Evolutionary conservation across 805 yeast species (phyloP), one percentile per base, ranked within the genome.

Genomic region (Zygosaccharomyces lentus): DNA sequence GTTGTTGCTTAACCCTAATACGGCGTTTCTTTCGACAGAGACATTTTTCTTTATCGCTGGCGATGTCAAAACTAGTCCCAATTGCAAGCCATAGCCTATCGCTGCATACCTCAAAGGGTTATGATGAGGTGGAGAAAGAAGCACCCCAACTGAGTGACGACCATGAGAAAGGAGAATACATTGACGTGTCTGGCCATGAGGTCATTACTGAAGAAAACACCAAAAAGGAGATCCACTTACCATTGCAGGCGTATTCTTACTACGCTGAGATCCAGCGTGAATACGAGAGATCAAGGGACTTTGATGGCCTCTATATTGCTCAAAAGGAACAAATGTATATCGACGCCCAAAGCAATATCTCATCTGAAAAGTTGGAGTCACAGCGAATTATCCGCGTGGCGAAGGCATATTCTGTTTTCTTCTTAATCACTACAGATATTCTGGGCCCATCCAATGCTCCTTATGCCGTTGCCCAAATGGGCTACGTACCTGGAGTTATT

Each of bases 381-480:
- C 48, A 49, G 39, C 36, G 53, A 12, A 16, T 45, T 42, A 19
- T 50, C 25, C 53, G 53, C 21, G 42, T 50, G 15, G 51, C 51
- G 21, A 50, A 50, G 34, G 51, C 45, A 13, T 50, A 48, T 27
- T 62, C 69, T 0, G 74, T 72, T n/a, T 72, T 73, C 58, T 72
- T 65, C 54, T 61, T 74, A 30, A 74, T 73, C 48, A 73, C 78
- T 32, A 72, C 77, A 6, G 77, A 73, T 61, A 72, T 73, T 41
- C 62, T 72, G 34, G 78, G 77, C 21, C 78, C 77, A 15, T 61
- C 70, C 9, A 62, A 67, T 40, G 76, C 77, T 16, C 77, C 77
- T 4, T 72, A 70, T 50, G 72, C 76, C 9, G 61, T 73, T 43
- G 55, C 72, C 9, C 69, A 69, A 47, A 57, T 73, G 46, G 77